Base-by-base conservation (phyloP, 352 stramenopile species). In the Phytopythium montanum region DNA sequence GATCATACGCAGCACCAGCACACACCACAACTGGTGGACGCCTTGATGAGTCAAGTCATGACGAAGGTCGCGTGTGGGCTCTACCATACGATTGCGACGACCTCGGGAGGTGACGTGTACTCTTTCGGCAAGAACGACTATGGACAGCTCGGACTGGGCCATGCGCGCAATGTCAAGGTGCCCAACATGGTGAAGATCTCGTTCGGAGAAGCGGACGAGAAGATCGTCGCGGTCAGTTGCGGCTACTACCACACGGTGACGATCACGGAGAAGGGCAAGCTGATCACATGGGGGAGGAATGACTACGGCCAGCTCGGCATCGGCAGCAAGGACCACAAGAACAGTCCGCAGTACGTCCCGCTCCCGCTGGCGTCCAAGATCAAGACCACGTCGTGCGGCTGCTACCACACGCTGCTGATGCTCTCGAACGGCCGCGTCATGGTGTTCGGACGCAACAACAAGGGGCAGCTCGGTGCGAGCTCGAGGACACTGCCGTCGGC, bases 401-500 rank as follows among this genome's bases (percentile, higher is more conserved):
- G 87, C 60, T 95, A 95, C 49, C 87, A 95, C 61, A 86, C 82
- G 18, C 61, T 95, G 2, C 79, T 95, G 57, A 28, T 95, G 29
- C 71, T 93, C 14, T 76, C 73, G 2, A 94, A 92, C 44, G 85
- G 84, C 5, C 73, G 83, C 1, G 82, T 93, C 14, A 94, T 95
- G 85, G 85, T 92, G 0, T 95, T 95, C 70, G 85, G 87, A 6
- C 77, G 87, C 42, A 95, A 95, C 66, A 95, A 95, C 62, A 95
- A 95, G 51, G 85, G 87, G 0, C 87, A 96, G 31, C 81, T 94
- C 19, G 85, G 87, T 1, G 78, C 82, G 6, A 86, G 85, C 2
- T 81, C 82, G 10, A 75, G 85, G 49, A 93, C 87, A 9, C 59
- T 96, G 7, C 80, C 87, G 21, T 94, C 87, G 3, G 87, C 85